Base-by-base conservation (phyloP, 305 asterid genomes). In the Fraxinus sp. region DNA sequence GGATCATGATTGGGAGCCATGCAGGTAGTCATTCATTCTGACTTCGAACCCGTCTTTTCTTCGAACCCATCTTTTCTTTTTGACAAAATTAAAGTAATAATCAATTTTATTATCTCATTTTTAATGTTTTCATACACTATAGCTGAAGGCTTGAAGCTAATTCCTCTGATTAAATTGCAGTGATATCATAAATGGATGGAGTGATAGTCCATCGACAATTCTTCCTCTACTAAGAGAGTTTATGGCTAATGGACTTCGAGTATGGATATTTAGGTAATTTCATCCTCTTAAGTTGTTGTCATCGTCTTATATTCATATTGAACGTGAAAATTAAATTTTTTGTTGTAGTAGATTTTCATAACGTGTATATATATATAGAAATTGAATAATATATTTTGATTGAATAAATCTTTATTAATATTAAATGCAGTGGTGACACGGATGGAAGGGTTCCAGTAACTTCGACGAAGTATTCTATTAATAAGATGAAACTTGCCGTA, bases 371-470 rank as follows among this genome's bases (percentile, higher is more conserved):
- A 14, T 14, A 46, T 5, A 4, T 18, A 57, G 22, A 33, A 33
- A 33, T 33, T 4, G 7, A 55, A 55, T 55, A n/a, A 16, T 5
- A 1, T 55, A 55, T 55, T 55, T 55, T 16, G 9, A 55, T n/a
- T 55, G 7, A 14, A 16, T 55, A 44, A 13, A 44, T 10, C 8
- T 75, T 11, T 75, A 28, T 79, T 71, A 30, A 62, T 36, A 18
- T 41, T 9, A 37, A 64, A 36, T 90, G 88, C 86, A 95, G 98
- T 30, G 98, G 98, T 10, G 98, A 95, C 78, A 85, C 71, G 0
- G 98, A 95, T 84, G 98, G 90, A 85, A 90, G 94, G 76, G 83
- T 95, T 28, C 98, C 98, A 0, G 93, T 94, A n/a, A 94, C 98
- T 14, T 91, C 96, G 35, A 92, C 98, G 9, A 85, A 86, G 76